Conservation (phyloP, 2,329 filamentous ascomycete genomes). For the Cordyceps farinosa region DNA sequence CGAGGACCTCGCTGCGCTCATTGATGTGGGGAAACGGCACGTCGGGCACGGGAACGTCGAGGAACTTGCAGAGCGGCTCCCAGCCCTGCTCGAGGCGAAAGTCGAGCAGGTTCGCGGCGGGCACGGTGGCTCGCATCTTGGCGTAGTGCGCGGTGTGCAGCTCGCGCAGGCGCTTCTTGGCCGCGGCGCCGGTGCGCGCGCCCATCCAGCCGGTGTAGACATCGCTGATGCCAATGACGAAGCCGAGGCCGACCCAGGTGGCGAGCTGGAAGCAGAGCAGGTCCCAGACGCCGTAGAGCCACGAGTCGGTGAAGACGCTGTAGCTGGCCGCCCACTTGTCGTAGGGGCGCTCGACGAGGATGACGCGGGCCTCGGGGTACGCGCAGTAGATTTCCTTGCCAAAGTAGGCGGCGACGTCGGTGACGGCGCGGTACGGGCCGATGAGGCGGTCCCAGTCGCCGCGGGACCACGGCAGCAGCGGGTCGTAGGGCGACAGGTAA, state of each 20-base stretch:
- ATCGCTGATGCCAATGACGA: constrained; percentile 11
- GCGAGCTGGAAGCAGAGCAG: constrained; percentile 14
- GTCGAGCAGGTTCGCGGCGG: constrained; percentile 32
- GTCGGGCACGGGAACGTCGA: constrained; percentile 33
- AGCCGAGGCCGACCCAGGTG: constrained; percentile 13
- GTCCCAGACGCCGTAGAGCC: constrained; percentile 13
- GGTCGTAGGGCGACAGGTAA: constrained; percentile 13
- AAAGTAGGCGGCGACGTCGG: constrained; percentile 15
- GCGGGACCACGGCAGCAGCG: constrained; percentile 15
- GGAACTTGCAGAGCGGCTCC: constrained; percentile 34
- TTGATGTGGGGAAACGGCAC: constrained; percentile 36
- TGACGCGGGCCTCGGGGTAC: constrained; percentile 13
- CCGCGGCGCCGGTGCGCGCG: constrained; percentile 21
- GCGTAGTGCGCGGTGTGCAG: constrained; percentile 15
- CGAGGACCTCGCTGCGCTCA: constrained; percentile 9
- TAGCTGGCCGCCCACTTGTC: constrained; percentile 14
- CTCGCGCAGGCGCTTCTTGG: constrained; percentile 28
- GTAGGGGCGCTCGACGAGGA: constrained; percentile 13
- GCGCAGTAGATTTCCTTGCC: constrained; percentile 4
- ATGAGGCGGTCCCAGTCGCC: constrained; percentile 18
- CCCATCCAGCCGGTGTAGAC: constrained; percentile 14
- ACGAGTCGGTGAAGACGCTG: constrained; percentile 15
- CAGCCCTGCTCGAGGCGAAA: constrained; percentile 35
- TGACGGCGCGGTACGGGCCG: constrained; percentile 12
- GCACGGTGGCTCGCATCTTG: constrained; percentile 29